Conservation (phyloP, 768 basidiomycete species). For the Aureoboletus auriporus region DNA sequence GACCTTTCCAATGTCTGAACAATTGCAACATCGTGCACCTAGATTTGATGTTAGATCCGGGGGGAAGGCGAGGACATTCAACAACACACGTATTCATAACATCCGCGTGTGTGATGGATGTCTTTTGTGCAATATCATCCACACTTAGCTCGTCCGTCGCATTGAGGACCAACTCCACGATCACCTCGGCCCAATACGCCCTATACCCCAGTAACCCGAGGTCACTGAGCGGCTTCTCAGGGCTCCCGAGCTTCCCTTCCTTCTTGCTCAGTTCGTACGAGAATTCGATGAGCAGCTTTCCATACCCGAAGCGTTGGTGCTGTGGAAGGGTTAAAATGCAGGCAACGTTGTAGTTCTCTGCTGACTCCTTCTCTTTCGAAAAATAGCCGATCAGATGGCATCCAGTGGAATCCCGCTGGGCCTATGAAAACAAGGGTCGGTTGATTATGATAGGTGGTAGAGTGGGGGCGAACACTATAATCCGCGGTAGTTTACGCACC, state of each 20-base stretch:
- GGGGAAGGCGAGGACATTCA: constrained; percentile 5
- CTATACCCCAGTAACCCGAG: constrained; percentile 89
- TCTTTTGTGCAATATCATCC: constrained; percentile 96
- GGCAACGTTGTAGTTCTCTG: constrained; percentile 97
- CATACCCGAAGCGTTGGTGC: constrained; percentile 94
- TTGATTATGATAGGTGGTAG: constrained; percentile 10
- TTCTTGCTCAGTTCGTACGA: constrained; percentile 97
- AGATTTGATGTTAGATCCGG: constrained; percentile 12
- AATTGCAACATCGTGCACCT: constrained; percentile 93
- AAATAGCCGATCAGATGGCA: constrained; percentile 98
- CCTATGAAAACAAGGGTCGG: constrained; percentile 37
- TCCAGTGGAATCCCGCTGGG: constrained; percentile 81
- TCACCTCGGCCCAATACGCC: constrained; percentile 96
- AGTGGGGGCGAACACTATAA: neutral
- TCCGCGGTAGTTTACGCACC: constrained; percentile 43
- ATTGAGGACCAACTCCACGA: constrained; percentile 81
- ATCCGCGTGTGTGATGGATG: constrained; percentile 91
- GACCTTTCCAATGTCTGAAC: constrained; percentile 94
- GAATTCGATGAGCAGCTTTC: constrained; percentile 94
- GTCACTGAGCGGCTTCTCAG: constrained; percentile 96
- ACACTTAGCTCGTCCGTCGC: constrained; percentile 77
- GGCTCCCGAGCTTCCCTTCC: constrained; percentile 92
- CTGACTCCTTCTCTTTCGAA: constrained; percentile 98
- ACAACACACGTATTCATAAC: constrained; percentile 94
- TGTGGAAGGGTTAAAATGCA: constrained; percentile 99